Percentiles rank a stretch among this genome's conserved stretches.
Evolutionary conservation across 805 yeast species (phyloP).

Genomic region (Starmera dryadoides): DNA sequence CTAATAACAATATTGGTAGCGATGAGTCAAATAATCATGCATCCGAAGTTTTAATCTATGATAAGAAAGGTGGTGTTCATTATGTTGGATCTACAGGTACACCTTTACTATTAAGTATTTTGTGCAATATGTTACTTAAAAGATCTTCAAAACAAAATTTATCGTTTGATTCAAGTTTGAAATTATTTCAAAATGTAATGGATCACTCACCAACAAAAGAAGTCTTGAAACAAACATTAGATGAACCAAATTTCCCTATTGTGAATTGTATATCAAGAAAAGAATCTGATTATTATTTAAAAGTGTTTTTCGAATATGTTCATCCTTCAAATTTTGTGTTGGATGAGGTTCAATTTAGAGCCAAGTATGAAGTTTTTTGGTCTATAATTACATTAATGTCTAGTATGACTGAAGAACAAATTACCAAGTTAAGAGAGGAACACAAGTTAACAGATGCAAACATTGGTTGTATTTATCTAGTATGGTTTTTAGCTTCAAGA

Average conservation of each 20-base stretch:
- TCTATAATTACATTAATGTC: conserved; percentile 1
- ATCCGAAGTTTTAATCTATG: conserved; percentile 29
- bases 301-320: conserved; percentile 32
- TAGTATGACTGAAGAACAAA: not conserved
- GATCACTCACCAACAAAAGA: conserved; percentile 7
- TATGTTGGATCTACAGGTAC: conserved; percentile 41
- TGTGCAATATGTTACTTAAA: conserved; percentile 32
- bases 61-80: conserved; percentile 38
- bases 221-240: conserved; percentile 6
- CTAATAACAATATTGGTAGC: conserved; percentile 7
- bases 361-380: conserved; percentile 34
- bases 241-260: conserved; percentile 28
- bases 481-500: conserved; percentile 26
- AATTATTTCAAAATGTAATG: conserved; percentile 11
- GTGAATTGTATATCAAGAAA: conserved; percentile 24
- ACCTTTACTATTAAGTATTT: conserved; percentile 33
- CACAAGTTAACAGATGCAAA: conserved; percentile 10
- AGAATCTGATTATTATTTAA: conserved; percentile 30
- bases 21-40: conserved; percentile 10
- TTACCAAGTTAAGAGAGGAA: conserved; percentile 2
- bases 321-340: conserved; percentile 39
- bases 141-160: conserved; percentile 26
- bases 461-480: conserved; percentile 39
- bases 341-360: conserved; percentile 25
- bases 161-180: conserved; percentile 26